Evolutionary conservation across 1,139 yeast species (phyloP), one percentile per base, ranked within the genome.

Genomic region (Suhomyces bokatorum): DNA sequence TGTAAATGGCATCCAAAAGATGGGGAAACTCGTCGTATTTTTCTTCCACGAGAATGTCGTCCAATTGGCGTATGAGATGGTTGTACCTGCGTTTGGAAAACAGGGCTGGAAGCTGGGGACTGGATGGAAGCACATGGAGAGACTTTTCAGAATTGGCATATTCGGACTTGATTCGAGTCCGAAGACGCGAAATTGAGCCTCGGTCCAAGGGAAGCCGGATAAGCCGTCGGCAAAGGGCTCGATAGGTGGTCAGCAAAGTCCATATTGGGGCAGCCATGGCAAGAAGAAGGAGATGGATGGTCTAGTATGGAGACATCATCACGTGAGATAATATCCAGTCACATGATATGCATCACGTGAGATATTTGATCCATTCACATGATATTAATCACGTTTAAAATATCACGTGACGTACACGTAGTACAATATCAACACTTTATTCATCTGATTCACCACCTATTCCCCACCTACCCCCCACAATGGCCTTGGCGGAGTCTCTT

Each of bases 401-500:
- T n/a, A n/a, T n/a, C 24, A 16, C 34, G 24, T 16, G 24, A 16
- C 20, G 13, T 12, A 17, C 6, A 20, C 24, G 24, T 20, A 5
- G 8, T 5, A 4, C 24, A 20, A 20, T 8, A 20, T 6, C 24
- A 20, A 7, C 24, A 20, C 9, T 20, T 8, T 2, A 20, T 7
- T 5, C 20, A 4, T 4, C 9, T 24, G 27, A 20, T 20, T 14
- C 20, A 16, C 22, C 24, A 20, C 11, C 14, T 22, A 13, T 15
- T 13, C 20, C 22, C 28, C 36, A 34, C 29, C 29, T 24, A 15
- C n/a, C 14, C 2, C 36, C 33, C 20, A 53, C 37, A 43, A 82
- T 83, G 88, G 85, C 87, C 6, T 69, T 83, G 49, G 75, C 85
- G 31, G 85, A 80, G 54, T 70, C 77, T 10, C 49, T 81, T 4